Percentiles rank a stretch among this genome's conserved stretches.
Conservation (phyloP, 2,329 filamentous ascomycete species). For the Monosporascus sp. region DNA sequence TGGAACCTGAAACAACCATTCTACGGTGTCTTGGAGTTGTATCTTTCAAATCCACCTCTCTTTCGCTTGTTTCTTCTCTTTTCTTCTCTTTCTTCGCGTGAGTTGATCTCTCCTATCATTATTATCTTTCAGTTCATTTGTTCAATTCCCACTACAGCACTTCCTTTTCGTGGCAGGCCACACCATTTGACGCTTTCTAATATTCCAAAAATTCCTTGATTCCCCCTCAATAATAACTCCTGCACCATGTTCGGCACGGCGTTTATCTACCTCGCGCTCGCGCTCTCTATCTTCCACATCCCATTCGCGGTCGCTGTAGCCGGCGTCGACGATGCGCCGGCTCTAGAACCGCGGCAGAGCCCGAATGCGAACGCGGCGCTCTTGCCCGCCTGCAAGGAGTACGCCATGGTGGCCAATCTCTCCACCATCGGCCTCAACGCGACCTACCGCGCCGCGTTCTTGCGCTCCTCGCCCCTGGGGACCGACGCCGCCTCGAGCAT, state of each 20-base stretch:
- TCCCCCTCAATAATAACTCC: neutral
- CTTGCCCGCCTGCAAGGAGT: constrained; percentile 32
- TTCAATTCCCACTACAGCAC: constrained; percentile 5
- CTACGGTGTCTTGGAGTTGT: no score
- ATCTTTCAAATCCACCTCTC: neutral
- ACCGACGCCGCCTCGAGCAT: constrained; percentile 33
- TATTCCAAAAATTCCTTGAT: constrained; percentile 2
- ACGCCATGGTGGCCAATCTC: constrained; percentile 41
- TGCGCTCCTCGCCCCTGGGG: constrained; percentile 37
- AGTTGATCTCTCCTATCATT: constrained; percentile 16
- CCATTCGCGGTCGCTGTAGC: constrained; percentile 12
- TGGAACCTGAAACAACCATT: neutral
- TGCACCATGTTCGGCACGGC: constrained; percentile 12
- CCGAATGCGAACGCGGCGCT: constrained; percentile 8
- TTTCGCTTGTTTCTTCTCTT: constrained; percentile 1
- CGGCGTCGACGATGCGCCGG: constrained; percentile 8
- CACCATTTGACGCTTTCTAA: constrained; percentile 7
- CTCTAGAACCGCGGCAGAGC: constrained; percentile 18
- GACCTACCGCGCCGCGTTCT: constrained; percentile 40
- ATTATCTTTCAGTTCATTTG: constrained; percentile 10
- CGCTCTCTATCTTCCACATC: constrained; percentile 17
- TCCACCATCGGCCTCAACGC: constrained; percentile 41
- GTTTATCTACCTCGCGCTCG: constrained; percentile 13
- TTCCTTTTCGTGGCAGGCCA: constrained; percentile 20
- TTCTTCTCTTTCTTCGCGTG: constrained; percentile 7